These are phyloP conservation scores for Komagataella ulmi DNA, from an alignment of 805 yeast species.

Conservation along the genomic window DNA sequence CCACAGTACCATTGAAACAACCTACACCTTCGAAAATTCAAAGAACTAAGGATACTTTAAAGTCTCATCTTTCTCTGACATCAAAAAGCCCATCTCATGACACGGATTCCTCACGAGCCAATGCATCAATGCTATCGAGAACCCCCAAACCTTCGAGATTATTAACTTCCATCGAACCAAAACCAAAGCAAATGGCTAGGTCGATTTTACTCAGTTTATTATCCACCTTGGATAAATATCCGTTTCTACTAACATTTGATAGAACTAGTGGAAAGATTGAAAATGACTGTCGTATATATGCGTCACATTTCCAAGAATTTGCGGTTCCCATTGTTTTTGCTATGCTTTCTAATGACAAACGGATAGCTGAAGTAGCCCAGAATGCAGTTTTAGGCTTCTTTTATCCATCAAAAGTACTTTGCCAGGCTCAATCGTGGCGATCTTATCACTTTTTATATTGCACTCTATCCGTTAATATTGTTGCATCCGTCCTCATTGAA, in stretches of 20 bases:
- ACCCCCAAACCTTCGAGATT: not conserved
- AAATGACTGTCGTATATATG: not conserved
- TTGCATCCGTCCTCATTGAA: not conserved
- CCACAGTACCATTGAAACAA: not conserved
- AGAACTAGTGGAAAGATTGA: not conserved
- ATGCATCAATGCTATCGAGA: not conserved
- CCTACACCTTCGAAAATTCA: not conserved
- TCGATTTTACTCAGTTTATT: not conserved
- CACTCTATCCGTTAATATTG: not conserved
- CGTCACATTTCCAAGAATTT: not conserved
- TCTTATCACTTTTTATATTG: not conserved
- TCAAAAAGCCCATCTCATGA: not conserved
- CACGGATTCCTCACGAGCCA: not conserved
- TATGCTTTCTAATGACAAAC: not conserved
- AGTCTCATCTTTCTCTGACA: not conserved
- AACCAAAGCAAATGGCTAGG: not conserved
- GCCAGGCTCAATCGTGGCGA: not conserved
- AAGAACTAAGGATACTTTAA: not conserved
- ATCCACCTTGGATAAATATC: not conserved
- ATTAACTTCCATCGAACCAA: not conserved
- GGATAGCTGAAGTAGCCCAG: not conserved
- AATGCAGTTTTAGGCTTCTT: not conserved
- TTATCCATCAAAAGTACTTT: not conserved
- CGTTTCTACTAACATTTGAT: not conserved
- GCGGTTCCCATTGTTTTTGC: not conserved